Percentiles rank a stretch among this genome's conserved stretches.
Conservation (phyloP, 305 asterid genomes). For the Rubia peregrina region DNA sequence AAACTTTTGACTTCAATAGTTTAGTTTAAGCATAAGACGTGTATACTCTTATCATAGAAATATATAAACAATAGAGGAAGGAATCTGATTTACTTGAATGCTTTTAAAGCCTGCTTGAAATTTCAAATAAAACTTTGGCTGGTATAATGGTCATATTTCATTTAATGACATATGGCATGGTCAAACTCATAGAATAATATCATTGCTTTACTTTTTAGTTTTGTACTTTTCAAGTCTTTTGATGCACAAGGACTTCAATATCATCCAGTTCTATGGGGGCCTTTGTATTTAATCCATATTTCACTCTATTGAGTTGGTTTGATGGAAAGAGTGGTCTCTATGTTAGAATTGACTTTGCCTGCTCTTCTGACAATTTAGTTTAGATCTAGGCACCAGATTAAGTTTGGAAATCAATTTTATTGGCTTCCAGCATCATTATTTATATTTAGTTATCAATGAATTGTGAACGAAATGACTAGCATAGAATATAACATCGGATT, state of each 20-base stretch:
- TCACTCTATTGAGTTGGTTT: not conserved
- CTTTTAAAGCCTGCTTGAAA: not conserved
- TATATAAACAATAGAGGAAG: not conserved
- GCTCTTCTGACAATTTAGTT: not conserved
- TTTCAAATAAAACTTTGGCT: not conserved
- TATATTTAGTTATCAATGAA: not conserved
- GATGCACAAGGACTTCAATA: not conserved
- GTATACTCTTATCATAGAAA: not conserved
- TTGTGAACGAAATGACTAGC: not conserved
- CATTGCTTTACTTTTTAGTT: not conserved
- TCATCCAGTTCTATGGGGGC: not conserved
- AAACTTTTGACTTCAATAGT: not conserved
- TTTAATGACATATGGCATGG: not conserved
- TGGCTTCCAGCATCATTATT: not conserved
- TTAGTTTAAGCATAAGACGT: not conserved
- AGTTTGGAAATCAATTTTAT: not conserved
- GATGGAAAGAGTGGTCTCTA: not conserved
- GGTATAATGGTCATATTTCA: not conserved
- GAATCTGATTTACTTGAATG: not conserved
- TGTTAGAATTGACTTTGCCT: not conserved
- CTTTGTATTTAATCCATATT: not conserved
- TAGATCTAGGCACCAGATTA: not conserved
- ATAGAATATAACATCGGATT: not conserved
- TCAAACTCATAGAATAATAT: not conserved
- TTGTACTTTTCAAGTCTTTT: not conserved